Base-by-base conservation (phyloP, 2,329 filamentous ascomycete genomes). In the Xylariaceae sp. region DNA sequence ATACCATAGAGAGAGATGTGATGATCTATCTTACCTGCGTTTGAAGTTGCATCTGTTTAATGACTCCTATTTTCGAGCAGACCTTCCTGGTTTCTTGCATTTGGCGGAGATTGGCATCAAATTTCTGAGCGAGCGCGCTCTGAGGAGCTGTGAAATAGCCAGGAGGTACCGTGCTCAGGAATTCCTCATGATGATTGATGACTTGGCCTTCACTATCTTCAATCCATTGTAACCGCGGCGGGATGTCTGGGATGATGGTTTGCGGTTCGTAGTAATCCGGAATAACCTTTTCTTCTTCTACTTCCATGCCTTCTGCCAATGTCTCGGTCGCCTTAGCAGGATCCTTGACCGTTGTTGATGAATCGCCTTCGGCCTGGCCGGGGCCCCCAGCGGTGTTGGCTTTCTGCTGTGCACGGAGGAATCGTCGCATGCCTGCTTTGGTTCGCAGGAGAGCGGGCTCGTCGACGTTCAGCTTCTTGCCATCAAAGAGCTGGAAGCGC, bases 21-120 rank as follows among this genome's bases (percentile, higher is more conserved):
- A 22, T 5, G 37, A 47, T 22, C 6, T 27, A 39, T 6, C 32
- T 63, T 79, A 89, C 88, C 79, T 96, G 93, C 41, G 90, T 88
- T 66, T 98, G 93, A 43, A 97, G 82, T 69, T 98, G 93, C 93
- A 98, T 98, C 70, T 98, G 93, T 72, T 97, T 98, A 64, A 98
- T 93, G 50, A 98, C 89, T 39, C 88, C 85, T 64, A 98, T 95
- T 69, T 97, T 98, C 10, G 90, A 90, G 59, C 90, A 95, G 22
- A 98, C 79, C 64, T 96, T 97, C 56, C 93, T 80, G 1, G 93
- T 98, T 60, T 97, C 92, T 65, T 98, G 93, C 77, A 98, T 91
- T 63, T 96, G 91, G 49, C 82, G 82, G 67, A 97, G 88, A 58
- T 98, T 98, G 44, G 83, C 80, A 56, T 96, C 88, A 67, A 98